A percentile compares a stretch with the other conserved stretches of the same genome.
phyloP scores from a whole-genome alignment of 176 grass and related monocot genomes.

The Zoysia japonica region DNA sequence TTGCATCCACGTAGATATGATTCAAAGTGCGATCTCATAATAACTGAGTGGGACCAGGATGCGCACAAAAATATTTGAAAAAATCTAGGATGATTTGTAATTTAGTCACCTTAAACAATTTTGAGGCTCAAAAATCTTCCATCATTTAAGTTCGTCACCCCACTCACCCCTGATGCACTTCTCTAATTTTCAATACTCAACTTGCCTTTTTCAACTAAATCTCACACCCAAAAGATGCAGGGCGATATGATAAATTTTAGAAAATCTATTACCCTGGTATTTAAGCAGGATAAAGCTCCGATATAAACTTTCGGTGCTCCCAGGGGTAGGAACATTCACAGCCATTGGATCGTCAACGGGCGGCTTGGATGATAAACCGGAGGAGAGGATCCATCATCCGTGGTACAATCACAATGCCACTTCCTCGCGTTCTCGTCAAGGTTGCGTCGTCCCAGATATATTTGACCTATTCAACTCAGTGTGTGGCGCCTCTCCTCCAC shows the following conservation, averaged over 20 bases:
- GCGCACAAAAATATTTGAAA: not conserved
- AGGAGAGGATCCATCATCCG: not conserved
- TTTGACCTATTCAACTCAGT: conserved; percentile 3
- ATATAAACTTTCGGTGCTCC: conserved; percentile 8
- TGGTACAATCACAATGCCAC: not conserved
- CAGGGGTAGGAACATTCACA: not conserved
- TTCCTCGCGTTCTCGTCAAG: not conserved
- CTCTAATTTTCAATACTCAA: conserved; percentile 1
- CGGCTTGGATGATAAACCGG: not conserved
- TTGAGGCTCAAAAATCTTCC: not conserved
- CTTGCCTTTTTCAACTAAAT: not conserved
- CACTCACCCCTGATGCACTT: conserved; percentile 10
- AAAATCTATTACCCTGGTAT: not conserved
- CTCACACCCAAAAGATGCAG: conserved; percentile 1
- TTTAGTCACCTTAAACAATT: not conserved
- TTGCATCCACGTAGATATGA: conserved; percentile 31
- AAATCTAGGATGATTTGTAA: not conserved
- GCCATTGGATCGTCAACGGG: not conserved
- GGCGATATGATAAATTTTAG: conserved; percentile 21
- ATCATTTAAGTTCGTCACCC: not conserved
- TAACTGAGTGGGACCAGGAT: not conserved
- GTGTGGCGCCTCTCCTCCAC: not conserved
- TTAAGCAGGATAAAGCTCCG: conserved; percentile 25
- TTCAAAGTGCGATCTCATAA: not conserved
- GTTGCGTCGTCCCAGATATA: not conserved